Conservation (phyloP, 306 rosid genomes). For the Echinosophora koreensis region DNA sequence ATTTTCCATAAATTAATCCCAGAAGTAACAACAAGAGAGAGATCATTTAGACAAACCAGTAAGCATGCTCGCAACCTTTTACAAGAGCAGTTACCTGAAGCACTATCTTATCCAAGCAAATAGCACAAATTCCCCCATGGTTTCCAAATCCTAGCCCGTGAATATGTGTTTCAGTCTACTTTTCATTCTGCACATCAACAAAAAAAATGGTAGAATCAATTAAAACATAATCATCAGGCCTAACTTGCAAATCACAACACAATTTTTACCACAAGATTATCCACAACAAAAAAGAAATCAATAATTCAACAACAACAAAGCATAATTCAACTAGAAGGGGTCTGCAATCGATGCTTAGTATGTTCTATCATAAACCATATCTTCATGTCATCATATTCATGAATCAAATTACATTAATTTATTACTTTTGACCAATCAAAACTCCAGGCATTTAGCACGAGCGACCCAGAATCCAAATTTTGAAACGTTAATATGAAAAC, state of each 20-base stretch:
- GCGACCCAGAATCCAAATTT: background rate
- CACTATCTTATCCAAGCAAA: constrained; percentile 73
- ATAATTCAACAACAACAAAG: background rate
- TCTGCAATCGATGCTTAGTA: too few relatives aligned
- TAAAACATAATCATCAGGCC: background rate
- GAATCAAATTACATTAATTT: too few relatives aligned
- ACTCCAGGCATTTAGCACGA: background rate
- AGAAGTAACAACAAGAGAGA: constrained; percentile 34
- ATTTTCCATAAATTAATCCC: constrained; percentile 7
- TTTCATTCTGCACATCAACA: constrained; percentile 57
- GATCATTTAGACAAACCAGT: constrained; percentile 74
- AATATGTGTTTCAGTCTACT: constrained; percentile 50
- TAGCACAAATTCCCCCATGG: constrained; percentile 80
- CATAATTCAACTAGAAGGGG: too few relatives aligned
- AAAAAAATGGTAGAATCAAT: constrained; percentile 21
- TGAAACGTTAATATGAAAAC: background rate
- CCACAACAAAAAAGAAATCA: background rate
- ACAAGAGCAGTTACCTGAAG: constrained; percentile 87
- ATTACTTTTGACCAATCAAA: too few relatives aligned
- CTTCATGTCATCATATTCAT: too few relatives aligned
- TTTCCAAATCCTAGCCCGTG: constrained; percentile 53
- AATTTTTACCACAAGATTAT: background rate
- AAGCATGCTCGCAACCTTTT: constrained; percentile 98
- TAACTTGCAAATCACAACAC: background rate
- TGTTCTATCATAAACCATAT: too few relatives aligned